A percentile compares a stretch with the other conserved stretches of the same genome.
These are phyloP conservation scores for Russula sp. DNA, from an alignment of 768 basidiomycete species.

Conservation along the genomic window DNA sequence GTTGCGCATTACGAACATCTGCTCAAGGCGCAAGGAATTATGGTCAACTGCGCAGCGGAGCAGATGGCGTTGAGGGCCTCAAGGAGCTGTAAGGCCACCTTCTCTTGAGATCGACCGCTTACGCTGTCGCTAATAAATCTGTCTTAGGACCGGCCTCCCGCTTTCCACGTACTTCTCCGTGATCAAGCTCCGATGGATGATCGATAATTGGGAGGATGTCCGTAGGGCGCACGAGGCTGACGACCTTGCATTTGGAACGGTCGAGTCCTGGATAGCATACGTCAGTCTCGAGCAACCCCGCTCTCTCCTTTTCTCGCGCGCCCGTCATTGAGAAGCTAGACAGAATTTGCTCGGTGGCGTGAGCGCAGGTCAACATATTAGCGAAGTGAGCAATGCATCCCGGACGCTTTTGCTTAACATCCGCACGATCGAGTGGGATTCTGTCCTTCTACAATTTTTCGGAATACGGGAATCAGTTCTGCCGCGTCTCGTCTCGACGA, in stretches of 20 bases:
- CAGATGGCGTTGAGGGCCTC: constrained; percentile 62
- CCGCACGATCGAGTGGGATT: constrained; percentile 77
- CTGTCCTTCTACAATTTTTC: constrained; percentile 82
- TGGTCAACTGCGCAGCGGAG: constrained; percentile 67
- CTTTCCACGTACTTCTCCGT: constrained; percentile 98
- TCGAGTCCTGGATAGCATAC: constrained; percentile 96
- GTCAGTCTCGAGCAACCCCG: constrained; percentile 39
- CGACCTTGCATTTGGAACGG: constrained; percentile 86
- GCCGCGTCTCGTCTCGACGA: constrained; percentile 85
- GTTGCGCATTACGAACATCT: constrained; percentile 79
- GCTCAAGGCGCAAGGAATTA: constrained; percentile 66
- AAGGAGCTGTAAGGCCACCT: constrained; percentile 57
- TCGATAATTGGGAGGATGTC: constrained; percentile 79
- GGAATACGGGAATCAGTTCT: constrained; percentile 74
- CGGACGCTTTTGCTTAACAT: constrained; percentile 91
- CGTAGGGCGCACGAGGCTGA: constrained; percentile 74
- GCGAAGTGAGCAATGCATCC: constrained; percentile 94
- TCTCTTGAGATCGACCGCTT: neutral
- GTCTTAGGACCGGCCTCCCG: constrained; percentile 79
- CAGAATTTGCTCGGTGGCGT: constrained; percentile 85
- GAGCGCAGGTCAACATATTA: constrained; percentile 69
- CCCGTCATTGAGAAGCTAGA: constrained; percentile 4
- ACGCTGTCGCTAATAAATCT: constrained; percentile 13
- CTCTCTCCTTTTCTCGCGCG: neutral
- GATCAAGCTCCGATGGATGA: constrained; percentile 92